These are phyloP conservation scores for Geoglossum cookeanum DNA, from an alignment of 2,329 filamentous ascomycete genomes.

Conservation along the genomic window DNA sequence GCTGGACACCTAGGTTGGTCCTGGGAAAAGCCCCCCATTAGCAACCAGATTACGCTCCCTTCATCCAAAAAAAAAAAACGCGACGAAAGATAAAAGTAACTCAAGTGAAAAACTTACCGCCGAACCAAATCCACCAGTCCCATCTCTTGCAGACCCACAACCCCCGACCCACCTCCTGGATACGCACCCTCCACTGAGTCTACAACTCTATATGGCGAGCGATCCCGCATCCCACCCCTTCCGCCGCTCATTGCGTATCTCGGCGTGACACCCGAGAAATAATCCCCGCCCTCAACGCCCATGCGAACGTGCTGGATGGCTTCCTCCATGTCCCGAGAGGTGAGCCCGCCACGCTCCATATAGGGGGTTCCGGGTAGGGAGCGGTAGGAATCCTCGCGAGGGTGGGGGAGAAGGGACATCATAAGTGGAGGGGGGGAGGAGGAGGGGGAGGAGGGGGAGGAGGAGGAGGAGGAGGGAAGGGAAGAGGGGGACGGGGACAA, in stretches of 20 bases:
- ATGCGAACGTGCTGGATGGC: conserved; percentile 10
- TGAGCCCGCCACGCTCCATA: conserved; percentile 7
- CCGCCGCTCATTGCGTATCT: not conserved
- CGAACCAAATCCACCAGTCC: conserved; percentile 8
- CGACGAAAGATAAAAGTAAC: not conserved
- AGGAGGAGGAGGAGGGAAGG: not conserved
- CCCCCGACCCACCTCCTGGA: not conserved
- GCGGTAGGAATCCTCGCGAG: conserved; percentile 9
- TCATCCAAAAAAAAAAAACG: too few relatives aligned
- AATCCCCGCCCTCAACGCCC: conserved; percentile 9
- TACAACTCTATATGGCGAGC: not conserved
- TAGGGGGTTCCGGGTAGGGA: conserved; percentile 7
- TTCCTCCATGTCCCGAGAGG: conserved; percentile 10
- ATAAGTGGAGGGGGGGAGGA: not conserved
- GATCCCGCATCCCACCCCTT: not conserved
- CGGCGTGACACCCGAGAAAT: conserved; percentile 2
- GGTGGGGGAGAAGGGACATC: conserved; percentile 4
- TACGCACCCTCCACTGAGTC: not conserved
- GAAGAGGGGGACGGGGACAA: too few relatives aligned
- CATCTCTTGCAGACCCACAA: conserved; percentile 5
- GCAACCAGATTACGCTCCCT: not conserved
- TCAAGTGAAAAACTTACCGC: not conserved
- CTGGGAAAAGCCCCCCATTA: not conserved
- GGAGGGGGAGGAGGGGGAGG: not conserved
- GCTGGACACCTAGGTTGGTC: conserved; percentile 11